phyloP scores from a whole-genome alignment of 495 filamentous ascomycete species.

The Hyaloscypha hepaticicola region DNA sequence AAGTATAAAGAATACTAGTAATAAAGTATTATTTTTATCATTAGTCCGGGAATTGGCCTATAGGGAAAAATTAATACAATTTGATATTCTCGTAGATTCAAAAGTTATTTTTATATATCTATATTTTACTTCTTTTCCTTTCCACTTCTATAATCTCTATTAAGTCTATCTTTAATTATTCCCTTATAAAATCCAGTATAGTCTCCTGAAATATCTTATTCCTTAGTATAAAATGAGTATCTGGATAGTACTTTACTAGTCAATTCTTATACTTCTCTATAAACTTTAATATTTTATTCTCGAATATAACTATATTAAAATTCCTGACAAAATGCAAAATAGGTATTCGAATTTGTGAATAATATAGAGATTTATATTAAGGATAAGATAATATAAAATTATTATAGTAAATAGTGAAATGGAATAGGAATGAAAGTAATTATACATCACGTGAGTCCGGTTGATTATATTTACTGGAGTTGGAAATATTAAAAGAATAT shows the following conservation, averaged over 20 bases:
- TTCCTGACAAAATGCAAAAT: conserved; percentile 1
- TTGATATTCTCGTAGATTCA: too few relatives aligned
- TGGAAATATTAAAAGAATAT: conserved; percentile 7
- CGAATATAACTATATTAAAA: neutral
- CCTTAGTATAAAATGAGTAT: conserved; percentile 1
- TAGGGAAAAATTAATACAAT: too few relatives aligned
- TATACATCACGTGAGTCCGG: neutral
- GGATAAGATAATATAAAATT: neutral
- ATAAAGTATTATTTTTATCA: too few relatives aligned
- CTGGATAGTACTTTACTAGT: neutral
- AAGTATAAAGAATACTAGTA: too few relatives aligned
- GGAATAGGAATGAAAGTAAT: neutral
- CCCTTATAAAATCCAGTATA: conserved; percentile 3
- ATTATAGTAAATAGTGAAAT: conserved; percentile 1
- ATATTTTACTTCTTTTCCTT: too few relatives aligned
- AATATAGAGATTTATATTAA: conserved; percentile 6
- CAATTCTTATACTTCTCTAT: neutral
- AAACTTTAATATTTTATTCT: neutral
- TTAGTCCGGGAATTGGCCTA: too few relatives aligned
- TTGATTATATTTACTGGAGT: neutral
- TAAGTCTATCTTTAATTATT: neutral
- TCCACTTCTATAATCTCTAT: too few relatives aligned
- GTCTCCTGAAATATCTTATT: neutral
- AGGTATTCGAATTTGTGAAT: neutral
- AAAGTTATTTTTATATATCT: too few relatives aligned